A percentile compares a stretch with the other conserved stretches of the same genome.
These are phyloP conservation scores for Cystobasidium onofrii DNA, from an alignment of 768 basidiomycete species.

Conservation along the genomic window DNA sequence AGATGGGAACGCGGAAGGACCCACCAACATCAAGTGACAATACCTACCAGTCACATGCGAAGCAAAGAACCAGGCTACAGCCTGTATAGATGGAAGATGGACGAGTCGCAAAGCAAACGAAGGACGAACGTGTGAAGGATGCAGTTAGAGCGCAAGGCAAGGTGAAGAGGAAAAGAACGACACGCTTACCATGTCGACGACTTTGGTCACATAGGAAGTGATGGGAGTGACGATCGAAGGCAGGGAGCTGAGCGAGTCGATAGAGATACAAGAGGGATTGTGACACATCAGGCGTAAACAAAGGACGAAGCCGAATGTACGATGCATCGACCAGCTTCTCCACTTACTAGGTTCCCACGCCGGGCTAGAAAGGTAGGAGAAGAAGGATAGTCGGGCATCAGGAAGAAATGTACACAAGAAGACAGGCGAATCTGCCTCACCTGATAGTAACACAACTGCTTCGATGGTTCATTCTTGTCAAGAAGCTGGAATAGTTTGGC, in stretches of 20 bases:
- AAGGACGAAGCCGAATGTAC: too few relatives aligned
- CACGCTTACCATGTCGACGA: background rate
- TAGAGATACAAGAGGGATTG: background rate
- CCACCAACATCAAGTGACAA: background rate
- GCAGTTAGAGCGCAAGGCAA: too few relatives aligned
- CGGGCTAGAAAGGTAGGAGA: background rate
- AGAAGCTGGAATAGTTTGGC: background rate
- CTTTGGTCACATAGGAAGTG: background rate
- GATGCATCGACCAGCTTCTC: too few relatives aligned
- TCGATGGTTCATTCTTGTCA: background rate
- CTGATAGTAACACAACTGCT: slow-evolving; percentile 19
- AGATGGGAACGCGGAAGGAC: too few relatives aligned
- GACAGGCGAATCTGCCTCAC: too few relatives aligned
- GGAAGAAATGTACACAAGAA: background rate
- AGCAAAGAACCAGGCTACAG: slow-evolving; percentile 2
- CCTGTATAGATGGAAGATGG: background rate
- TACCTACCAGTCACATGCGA: background rate
- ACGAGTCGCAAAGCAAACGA: too few relatives aligned
- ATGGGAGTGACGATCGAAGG: slow-evolving; percentile 24
- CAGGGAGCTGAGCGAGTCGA: background rate
- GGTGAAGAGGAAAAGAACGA: background rate
- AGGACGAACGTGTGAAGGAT: too few relatives aligned
- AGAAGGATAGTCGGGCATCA: too few relatives aligned
- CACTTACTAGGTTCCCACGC: slow-evolving; percentile 9
- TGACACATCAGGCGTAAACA: too few relatives aligned